Conservation (phyloP, 768 basidiomycete species). For the Tulasnella calospora region DNA sequence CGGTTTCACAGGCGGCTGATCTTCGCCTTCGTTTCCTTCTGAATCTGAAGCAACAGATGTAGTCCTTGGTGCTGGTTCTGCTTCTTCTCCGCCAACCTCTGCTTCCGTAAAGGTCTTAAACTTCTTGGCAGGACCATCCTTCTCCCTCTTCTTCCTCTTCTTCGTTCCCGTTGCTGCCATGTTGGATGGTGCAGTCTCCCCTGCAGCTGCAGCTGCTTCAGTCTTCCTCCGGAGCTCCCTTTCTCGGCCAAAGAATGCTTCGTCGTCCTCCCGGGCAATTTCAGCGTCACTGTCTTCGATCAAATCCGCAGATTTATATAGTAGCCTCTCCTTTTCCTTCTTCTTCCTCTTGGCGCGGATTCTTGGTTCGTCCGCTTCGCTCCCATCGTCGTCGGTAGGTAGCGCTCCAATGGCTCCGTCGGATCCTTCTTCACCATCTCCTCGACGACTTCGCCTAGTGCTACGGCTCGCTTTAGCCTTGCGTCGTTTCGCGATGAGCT, state of each 20-base stretch:
- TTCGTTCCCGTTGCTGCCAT: conserved; percentile 51
- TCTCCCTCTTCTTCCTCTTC: conserved; percentile 47
- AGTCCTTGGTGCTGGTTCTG: not conserved
- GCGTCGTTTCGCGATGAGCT: conserved; percentile 63
- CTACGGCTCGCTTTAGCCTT: conserved; percentile 49
- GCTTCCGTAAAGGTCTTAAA: conserved; percentile 5
- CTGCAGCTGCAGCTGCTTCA: conserved; percentile 39
- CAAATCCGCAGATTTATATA: conserved; percentile 84
- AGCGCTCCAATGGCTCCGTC: conserved; percentile 42
- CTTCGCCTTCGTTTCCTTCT: conserved; percentile 6
- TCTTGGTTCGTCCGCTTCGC: conserved; percentile 31
- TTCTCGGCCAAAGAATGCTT: conserved; percentile 76
- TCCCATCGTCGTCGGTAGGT: conserved; percentile 35
- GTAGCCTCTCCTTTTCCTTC: conserved; percentile 62
- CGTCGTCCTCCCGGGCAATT: conserved; percentile 74
- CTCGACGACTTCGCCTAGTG: conserved; percentile 31
- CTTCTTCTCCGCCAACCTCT: not conserved
- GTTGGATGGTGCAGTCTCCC: conserved; percentile 41
- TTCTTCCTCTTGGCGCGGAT: conserved; percentile 38
- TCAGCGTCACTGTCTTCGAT: conserved; percentile 89
- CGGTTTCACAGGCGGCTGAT: not conserved
- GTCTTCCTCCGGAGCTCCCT: conserved; percentile 49
- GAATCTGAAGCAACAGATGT: not conserved
- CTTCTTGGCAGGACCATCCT: conserved; percentile 18
- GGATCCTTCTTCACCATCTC: conserved; percentile 32